phyloP scores from a whole-genome alignment of 305 asterid genomes.

The Fraxinus sp. region DNA sequence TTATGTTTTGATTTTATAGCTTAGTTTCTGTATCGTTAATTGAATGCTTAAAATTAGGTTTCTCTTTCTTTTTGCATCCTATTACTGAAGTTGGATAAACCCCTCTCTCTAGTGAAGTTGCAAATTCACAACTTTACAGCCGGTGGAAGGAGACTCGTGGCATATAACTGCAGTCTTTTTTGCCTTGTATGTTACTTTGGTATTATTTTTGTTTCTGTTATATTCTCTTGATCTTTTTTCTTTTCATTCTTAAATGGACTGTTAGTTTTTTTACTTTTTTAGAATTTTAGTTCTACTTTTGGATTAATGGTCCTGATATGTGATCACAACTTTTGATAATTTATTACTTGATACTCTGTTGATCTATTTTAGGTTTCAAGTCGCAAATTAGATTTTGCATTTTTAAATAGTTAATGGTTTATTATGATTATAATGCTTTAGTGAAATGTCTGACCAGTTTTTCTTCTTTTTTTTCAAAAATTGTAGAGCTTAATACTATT shows the following conservation, averaged over 20 bases:
- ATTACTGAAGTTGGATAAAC: neutral
- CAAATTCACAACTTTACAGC: neutral
- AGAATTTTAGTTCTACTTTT: neutral
- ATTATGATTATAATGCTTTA: neutral
- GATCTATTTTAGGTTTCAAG: neutral
- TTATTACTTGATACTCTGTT: neutral
- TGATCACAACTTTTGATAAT: neutral
- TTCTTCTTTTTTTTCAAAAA: neutral
- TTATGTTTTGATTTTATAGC: neutral
- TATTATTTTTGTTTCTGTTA: neutral
- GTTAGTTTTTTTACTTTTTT: neutral
- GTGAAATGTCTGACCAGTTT: neutral
- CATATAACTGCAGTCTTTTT: neutral
- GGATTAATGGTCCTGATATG: neutral
- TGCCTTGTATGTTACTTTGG: neutral
- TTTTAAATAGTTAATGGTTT: neutral
- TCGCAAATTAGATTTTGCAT: neutral
- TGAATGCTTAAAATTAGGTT: neutral
- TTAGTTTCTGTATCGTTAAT: neutral
- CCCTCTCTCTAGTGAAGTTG: neutral
- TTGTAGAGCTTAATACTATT: neutral
- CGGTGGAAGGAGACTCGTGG: neutral
- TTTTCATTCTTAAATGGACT: neutral
- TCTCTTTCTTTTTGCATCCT: neutral
- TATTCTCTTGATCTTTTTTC: neutral